Conservation (phyloP, 371 early-diverging fungal species). For the Syncephalastrum contaminatum region DNA sequence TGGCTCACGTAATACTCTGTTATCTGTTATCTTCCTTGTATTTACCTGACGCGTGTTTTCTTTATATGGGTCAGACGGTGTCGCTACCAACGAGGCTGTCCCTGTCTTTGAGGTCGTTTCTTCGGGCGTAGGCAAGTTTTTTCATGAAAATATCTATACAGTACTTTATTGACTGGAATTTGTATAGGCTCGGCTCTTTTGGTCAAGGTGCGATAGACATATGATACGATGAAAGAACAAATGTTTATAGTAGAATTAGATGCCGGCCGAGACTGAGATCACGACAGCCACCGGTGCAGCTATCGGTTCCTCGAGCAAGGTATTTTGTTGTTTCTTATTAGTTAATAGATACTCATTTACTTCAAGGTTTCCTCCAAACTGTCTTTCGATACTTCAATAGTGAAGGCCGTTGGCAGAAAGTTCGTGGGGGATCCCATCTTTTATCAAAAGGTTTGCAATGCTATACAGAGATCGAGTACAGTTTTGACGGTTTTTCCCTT, state of each 20-base stretch:
- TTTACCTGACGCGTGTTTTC: background rate
- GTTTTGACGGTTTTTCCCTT: conserved; percentile 1
- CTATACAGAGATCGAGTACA: background rate
- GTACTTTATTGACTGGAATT: background rate
- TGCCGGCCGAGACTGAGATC: conserved; percentile 64
- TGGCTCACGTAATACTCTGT: conserved; percentile 13
- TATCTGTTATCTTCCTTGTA: background rate
- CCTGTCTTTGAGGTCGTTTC: conserved; percentile 62
- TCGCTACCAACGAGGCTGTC: conserved; percentile 46
- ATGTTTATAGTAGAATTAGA: conserved; percentile 14
- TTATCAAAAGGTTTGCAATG: conserved; percentile 56
- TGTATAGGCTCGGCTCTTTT: conserved; percentile 40
- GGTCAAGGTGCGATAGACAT: conserved; percentile 31
- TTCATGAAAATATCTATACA: too few relatives aligned
- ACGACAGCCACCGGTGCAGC: conserved; percentile 63
- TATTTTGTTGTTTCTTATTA: conserved; percentile 10
- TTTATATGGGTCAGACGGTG: conserved; percentile 21
- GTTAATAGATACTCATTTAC: background rate
- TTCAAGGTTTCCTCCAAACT: conserved; percentile 49
- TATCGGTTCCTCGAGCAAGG: conserved; percentile 59
- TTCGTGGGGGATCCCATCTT: conserved; percentile 57
- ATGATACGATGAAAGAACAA: background rate
- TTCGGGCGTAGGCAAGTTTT: conserved; percentile 49
- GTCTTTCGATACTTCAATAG: conserved; percentile 41
- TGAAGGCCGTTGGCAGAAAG: conserved; percentile 52